Evolutionary conservation across 352 stramenopile genomes (phyloP).

Genomic region (Pythium coloratum): DNA sequence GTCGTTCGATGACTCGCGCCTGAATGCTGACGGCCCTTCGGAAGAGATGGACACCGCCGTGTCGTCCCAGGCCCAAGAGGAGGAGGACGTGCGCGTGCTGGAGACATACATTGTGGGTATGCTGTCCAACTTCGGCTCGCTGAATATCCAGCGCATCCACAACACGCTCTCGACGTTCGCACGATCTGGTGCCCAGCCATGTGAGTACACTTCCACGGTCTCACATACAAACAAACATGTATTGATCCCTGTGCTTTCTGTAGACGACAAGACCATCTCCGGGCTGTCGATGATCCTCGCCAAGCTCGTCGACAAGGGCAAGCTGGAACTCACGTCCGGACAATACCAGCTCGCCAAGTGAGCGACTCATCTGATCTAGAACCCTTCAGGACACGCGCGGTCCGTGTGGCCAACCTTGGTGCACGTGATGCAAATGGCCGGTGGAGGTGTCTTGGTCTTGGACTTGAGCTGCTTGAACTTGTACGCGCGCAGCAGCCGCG

Average conservation of each 20-base stretch:
- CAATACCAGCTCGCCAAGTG: constrained; percentile 67
- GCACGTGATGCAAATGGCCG: constrained; percentile 61
- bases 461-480: constrained; percentile 42
- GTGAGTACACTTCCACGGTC: constrained; percentile 35
- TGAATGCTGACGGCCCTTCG: constrained; percentile 37
- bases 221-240: not conserved
- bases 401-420: constrained; percentile 45
- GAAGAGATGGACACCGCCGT: constrained; percentile 83
- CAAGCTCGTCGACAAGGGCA: constrained; percentile 69
- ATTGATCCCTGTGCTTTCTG: not conserved
- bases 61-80: constrained; percentile 87
- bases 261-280: constrained; percentile 84
- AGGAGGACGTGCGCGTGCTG: constrained; percentile 92
- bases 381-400: constrained; percentile 57
- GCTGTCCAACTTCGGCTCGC: constrained; percentile 92
- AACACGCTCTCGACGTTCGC: constrained; percentile 92
- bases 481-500: constrained; percentile 54
- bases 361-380: constrained; percentile 27
- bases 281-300: constrained; percentile 65
- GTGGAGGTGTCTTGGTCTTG: constrained; percentile 23
- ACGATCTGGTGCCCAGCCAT: constrained; percentile 66
- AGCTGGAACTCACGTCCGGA: constrained; percentile 62
- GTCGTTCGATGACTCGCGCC: constrained; percentile 48
- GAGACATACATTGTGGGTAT: constrained; percentile 96
- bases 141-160: constrained; percentile 93